Evolutionary conservation across 169 alveolate genomes (phyloP), one percentile per base, ranked within the genome.

Genomic region (Miamiensis avidus): DNA sequence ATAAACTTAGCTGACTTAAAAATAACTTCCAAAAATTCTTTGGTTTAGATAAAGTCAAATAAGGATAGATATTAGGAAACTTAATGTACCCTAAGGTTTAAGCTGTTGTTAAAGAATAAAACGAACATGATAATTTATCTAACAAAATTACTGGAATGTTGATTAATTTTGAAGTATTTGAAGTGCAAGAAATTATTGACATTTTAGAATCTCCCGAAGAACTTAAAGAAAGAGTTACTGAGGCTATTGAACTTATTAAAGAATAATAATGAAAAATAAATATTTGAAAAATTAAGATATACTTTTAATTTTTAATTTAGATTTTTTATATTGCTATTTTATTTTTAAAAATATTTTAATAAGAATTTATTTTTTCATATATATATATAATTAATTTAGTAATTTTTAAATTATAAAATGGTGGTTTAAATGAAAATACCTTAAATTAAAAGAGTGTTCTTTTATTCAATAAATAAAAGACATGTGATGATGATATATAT

Each of bases 401-500:
- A n/a, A n/a, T n/a, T n/a, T n/a, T n/a, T n/a, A n/a, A n/a, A n/a
- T n/a, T n/a, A n/a, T 20, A 20, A 49, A 49, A 20, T 11, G 20
- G 69, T 11, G 20, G 69, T 11, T 11, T 20, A 49, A 49, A 11
- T 11, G 20, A 20, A 4, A 49, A 49, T 11, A 49, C 69, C 69
- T 11, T 20, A 49, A 4, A 4, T 20, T 11, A 49, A 49, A 49
- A 49, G 20, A 4, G 26, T 49, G 20, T 11, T 49, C 20, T 49
- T 87, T 33, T 90, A 83, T 75, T 90, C 88, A 29, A 74, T 75
- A 34, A 88, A 89, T 84, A 91, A 89, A 77, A 81, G 92, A 31
- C 93, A 91, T 84, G 91, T 81, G 77, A 89, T 91, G 34, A 91
- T 91, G 93, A 89, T 93, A 34, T 89, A 89, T 73, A 89, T 92